Base-by-base conservation (phyloP, 23 red algal species). In the Agarophyton chilense region DNA sequence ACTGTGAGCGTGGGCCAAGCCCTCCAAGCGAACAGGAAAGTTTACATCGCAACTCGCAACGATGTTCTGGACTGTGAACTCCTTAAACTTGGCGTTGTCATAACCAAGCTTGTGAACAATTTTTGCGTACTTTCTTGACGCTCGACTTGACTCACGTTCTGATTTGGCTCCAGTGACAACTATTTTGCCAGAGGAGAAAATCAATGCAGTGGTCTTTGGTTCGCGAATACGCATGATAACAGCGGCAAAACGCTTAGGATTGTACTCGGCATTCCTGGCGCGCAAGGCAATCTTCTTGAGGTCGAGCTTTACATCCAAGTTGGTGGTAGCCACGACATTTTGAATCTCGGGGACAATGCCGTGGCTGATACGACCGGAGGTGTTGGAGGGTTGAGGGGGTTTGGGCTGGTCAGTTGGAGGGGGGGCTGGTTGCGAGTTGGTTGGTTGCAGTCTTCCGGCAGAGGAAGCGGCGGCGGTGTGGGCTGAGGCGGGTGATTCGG, bases 191-290 rank as follows among this genome's bases (percentile, higher is more conserved):
- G 93, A 95, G 35, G 92, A 95, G 68, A 99, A 99, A 51, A 99
- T 99, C 38, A 99, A 80, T 39, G 97, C 97, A 29, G 97, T 99
- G 28, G 97, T 99, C 68, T 95, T 95, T 13, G 97, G 97, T 11
- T 99, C 97, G 19, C 97, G 87, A 77, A 99, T 96, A 7, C 97
- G 83, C 97, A 99, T 99, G 49, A 99, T 96, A 33, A 99, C 97
- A 14, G 97, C 97, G n/a, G 94, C 93, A 87, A 99, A 99, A 52
- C 97, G 97, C 84, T 99, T 95, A n/a, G 97, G 97, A 60, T 99
- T 99, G 76, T 99, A 99, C 82, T 99, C 97, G 29, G 97, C 97
- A 61, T 99, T 99, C 47, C 97, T 82, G 3, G 97, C 97, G 22
- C 90, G 87, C 57, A 95, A 80, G 74, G 97, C 97, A 77, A 99